Percentiles rank a stretch among this genome's conserved stretches.
These are phyloP conservation scores for Leptographium galeiforme DNA, from an alignment of 2,329 filamentous ascomycete species.

Conservation along the genomic window DNA sequence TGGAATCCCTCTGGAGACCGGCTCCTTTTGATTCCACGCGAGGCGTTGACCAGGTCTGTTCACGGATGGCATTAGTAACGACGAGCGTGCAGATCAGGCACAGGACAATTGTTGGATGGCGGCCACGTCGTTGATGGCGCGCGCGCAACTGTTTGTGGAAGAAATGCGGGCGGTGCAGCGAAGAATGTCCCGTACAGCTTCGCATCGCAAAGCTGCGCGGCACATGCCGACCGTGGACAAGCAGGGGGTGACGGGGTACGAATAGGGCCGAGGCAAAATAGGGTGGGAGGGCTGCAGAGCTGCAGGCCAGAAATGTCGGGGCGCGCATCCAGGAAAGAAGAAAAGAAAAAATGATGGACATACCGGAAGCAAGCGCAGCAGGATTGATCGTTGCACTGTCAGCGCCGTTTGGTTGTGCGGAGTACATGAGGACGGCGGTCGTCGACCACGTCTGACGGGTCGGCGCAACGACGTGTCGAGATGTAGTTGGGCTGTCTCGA, in stretches of 20 bases:
- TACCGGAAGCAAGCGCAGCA: conserved; percentile 73
- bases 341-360: conserved; percentile 16
- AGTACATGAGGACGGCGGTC: conserved; percentile 39
- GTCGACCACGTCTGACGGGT: conserved; percentile 27
- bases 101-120: conserved; percentile 16
- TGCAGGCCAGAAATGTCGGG: neutral
- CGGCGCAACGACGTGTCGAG: conserved; percentile 47
- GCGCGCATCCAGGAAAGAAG: neutral
- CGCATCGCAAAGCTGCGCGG: neutral
- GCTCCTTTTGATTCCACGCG: conserved; percentile 64
- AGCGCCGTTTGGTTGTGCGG: conserved; percentile 58
- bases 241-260: neutral
- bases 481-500: conserved; percentile 39
- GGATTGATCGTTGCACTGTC: conserved; percentile 86
- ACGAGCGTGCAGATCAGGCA: neutral
- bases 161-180: neutral
- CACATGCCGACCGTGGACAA: neutral
- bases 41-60: conserved; percentile 16
- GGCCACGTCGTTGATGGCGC: conserved; percentile 2
- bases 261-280: too few relatives aligned
- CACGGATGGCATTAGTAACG: conserved; percentile 1
- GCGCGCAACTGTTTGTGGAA: neutral
- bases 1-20: conserved; percentile 58
- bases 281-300: neutral
- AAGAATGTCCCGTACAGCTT: neutral